A percentile compares a stretch with the other conserved stretches of the same genome.
These are phyloP conservation scores for Plenodomus tracheiphilus DNA, from an alignment of 2,329 filamentous ascomycete genomes.

Conservation along the genomic window DNA sequence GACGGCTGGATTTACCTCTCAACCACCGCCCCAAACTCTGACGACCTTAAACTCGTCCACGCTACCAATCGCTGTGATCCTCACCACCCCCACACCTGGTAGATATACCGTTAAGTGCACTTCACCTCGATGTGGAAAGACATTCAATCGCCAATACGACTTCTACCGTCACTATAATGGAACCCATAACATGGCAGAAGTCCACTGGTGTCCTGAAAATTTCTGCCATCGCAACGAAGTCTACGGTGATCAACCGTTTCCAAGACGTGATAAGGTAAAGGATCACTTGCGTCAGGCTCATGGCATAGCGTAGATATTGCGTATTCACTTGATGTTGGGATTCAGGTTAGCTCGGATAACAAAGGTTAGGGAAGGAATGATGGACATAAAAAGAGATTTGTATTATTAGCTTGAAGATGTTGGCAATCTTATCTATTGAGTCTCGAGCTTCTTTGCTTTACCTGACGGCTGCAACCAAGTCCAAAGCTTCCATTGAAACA, in stretches of 20 bases:
- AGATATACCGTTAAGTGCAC: neutral
- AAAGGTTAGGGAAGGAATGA: too few relatives aligned
- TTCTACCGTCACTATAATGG: conserved; percentile 6
- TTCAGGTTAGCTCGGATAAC: too few relatives aligned
- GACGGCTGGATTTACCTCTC: too few relatives aligned
- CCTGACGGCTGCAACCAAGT: too few relatives aligned
- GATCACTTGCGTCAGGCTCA: conserved; percentile 1
- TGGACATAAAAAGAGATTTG: too few relatives aligned
- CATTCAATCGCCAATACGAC: neutral
- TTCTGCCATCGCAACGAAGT: neutral
- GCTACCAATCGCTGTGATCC: neutral
- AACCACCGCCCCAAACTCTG: neutral
- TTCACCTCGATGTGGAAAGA: neutral
- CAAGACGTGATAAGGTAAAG: conserved; percentile 3
- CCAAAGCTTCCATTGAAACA: too few relatives aligned
- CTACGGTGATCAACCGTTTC: neutral
- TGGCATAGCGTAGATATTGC: neutral
- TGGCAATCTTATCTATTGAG: too few relatives aligned
- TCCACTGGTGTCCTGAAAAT: neutral
- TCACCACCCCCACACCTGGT: neutral
- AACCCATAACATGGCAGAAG: neutral
- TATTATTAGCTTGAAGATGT: too few relatives aligned
- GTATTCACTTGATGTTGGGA: neutral
- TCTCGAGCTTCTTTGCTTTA: too few relatives aligned
- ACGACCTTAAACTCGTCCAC: neutral